These are phyloP conservation scores for Aristolochia californica DNA, from an alignment of 164 flowering plant genomes.

Conservation along the genomic window DNA sequence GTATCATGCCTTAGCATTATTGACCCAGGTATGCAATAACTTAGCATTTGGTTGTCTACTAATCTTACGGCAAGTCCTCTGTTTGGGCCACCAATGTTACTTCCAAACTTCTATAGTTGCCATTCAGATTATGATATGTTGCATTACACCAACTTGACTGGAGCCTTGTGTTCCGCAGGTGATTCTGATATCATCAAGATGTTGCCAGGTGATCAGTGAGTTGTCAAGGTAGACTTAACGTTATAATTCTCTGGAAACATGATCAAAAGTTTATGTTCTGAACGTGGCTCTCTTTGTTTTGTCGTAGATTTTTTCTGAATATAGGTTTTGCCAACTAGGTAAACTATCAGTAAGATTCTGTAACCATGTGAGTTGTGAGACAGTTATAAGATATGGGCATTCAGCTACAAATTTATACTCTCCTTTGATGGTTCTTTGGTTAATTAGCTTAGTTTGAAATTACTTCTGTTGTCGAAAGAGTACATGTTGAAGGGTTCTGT, in stretches of 20 bases:
- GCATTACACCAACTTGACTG: too few relatives aligned
- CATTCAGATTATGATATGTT: too few relatives aligned
- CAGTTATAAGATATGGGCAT: not conserved
- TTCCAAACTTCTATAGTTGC: too few relatives aligned
- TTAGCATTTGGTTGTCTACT: not conserved
- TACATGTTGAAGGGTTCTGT: too few relatives aligned
- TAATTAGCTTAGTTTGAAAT: too few relatives aligned
- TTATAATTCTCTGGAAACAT: not conserved
- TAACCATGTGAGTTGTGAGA: not conserved
- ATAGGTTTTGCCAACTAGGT: too few relatives aligned
- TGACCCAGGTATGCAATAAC: slow-evolving; percentile 18
- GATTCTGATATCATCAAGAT: slow-evolving; percentile 18
- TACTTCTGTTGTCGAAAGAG: too few relatives aligned
- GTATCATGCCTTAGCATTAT: slow-evolving; percentile 21
- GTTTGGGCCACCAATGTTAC: too few relatives aligned
- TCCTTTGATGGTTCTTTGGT: too few relatives aligned
- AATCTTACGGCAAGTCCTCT: not conserved
- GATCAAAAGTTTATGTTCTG: not conserved
- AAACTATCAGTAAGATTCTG: not conserved
- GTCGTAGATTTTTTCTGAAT: too few relatives aligned
- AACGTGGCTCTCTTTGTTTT: not conserved
- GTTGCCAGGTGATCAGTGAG: slow-evolving; percentile 15
- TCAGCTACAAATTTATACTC: too few relatives aligned
- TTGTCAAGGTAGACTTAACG: not conserved
- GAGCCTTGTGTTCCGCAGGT: too few relatives aligned